Base-by-base conservation (phyloP, 306 rosid species). In the Cotoneaster glaucophyllus region DNA sequence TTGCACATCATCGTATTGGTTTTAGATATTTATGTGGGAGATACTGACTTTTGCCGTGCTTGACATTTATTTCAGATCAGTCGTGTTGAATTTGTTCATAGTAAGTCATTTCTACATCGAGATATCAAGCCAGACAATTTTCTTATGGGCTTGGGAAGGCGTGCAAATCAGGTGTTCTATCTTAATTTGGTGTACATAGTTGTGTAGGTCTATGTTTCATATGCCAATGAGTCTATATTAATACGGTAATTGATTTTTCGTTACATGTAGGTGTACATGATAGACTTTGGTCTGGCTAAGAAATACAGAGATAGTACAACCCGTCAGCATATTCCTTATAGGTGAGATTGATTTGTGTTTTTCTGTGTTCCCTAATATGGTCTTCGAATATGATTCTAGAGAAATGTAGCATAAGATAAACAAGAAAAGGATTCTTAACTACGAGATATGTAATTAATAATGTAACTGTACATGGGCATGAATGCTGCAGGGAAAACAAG, bases 201-300 rank as follows among this genome's bases (percentile, higher is more conserved):
- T 52, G 4, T n/a, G 10, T 21, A 14, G 2, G 69, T 8, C 15
- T 18, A 18, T 64, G 44, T 54, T 22, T 58, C 45, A 13, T 45
- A 32, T 63, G 32, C 65, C 44, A 34, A 67, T 31, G 43, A 52
- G 52, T 24, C 29, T 26, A 32, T 67, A 22, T 74, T 71, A 58
- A 54, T 77, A 76, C 76, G 70, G 14, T 77, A 50, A 54, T 66
- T 87, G 63, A 52, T 53, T 65, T 78, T 67, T 48, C 52, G 64
- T 71, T 81, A n/a, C 62, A 18, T 79, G 77, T 69, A 85, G 90
- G 71, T 79, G 63, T 64, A 78, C 78, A 68, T 91, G 52, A 94
- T 91, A 87, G 98, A 94, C 77, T 94, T 94, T 82, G 98, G 98
- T 78, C 87, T 94, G 85, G 98, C 98, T 67, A 94, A 94, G 93